Base-by-base conservation (phyloP, 768 basidiomycete genomes). In the Cystobasidium tubakii region DNA sequence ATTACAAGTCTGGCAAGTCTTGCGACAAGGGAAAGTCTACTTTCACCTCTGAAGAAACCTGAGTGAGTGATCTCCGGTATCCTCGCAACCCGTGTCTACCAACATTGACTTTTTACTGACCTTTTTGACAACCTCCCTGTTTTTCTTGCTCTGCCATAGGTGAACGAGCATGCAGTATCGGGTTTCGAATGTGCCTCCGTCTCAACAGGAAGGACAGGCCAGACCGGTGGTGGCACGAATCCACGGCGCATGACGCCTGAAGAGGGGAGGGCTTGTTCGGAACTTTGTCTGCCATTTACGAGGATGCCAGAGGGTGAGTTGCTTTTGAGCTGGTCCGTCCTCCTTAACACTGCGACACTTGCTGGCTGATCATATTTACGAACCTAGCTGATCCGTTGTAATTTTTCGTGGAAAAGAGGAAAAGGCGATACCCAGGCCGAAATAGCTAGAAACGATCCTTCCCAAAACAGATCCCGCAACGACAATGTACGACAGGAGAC, bases 171-270 rank as follows among this genome's bases (percentile, higher is more conserved):
- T 31, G 39, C 17, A 13, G 29, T 70, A 23, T 15, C 44, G 15
- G 50, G 53, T 3, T 70, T 70, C 53, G n/a, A n/a, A 19, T 53
- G 66, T 19, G 66, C 39, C 15, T 54, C 44, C 46, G 66, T 70
- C 9, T 53, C 66, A 4, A 70, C 66, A 21, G 66, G 66, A 13
- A 19, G 66, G 46, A 70, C 66, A 17, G 66, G 66, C 29, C 66
- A 70, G 66, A 70, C 44, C 17, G 66, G 66, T 9, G 66, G 66
- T n/a, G 66, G 66, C 15, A 70, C 66, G 19, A 70, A 70, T 25
- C 23, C 46, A 31, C 66, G 54, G 53, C 66, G 60, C 17, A 70
- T 70, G 12, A 53, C 66, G 34, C 66, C 66, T 23, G 66, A 70
- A 33, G 66, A 70, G 34, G 66, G 66, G 66, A 70, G 25, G 66